These are phyloP conservation scores for Corylus americana DNA, from an alignment of 306 rosid genomes.

Conservation along the genomic window DNA sequence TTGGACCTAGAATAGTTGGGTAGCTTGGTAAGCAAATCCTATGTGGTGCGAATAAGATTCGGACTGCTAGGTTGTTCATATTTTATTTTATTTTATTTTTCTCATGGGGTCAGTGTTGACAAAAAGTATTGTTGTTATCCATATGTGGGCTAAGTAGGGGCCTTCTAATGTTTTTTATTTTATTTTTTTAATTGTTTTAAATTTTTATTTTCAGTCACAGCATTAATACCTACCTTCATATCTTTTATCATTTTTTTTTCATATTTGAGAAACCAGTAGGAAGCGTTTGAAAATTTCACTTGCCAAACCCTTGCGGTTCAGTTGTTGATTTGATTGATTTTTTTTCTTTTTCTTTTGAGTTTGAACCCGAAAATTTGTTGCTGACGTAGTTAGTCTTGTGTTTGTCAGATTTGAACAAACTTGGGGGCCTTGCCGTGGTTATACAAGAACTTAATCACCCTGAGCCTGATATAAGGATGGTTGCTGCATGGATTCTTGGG, in stretches of 20 bases:
- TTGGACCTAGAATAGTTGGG: neutral
- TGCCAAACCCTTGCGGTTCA: neutral
- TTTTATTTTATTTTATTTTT: neutral
- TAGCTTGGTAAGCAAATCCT: neutral
- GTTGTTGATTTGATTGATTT: neutral
- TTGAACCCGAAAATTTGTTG: neutral
- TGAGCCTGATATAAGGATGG: slow-evolving; percentile 59
- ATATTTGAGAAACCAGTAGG: neutral
- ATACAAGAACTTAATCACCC: slow-evolving; percentile 55
- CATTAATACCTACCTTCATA: neutral
- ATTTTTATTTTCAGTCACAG: neutral
- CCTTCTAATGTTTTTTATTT: neutral
- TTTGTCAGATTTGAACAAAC: slow-evolving; percentile 64
- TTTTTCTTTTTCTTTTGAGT: neutral
- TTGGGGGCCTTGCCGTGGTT: slow-evolving; percentile 69
- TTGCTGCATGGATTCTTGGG: slow-evolving; percentile 90
- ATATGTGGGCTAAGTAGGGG: neutral
- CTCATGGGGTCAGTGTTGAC: neutral
- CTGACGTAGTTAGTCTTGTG: slow-evolving; percentile 27
- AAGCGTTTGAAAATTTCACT: neutral
- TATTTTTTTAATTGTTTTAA: no score
- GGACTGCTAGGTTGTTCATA: neutral
- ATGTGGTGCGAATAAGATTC: neutral
- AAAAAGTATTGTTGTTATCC: neutral
- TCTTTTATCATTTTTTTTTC: neutral